phyloP scores from a whole-genome alignment of 202 grass and related monocot genomes.

The Hordeum pubiflorum region DNA sequence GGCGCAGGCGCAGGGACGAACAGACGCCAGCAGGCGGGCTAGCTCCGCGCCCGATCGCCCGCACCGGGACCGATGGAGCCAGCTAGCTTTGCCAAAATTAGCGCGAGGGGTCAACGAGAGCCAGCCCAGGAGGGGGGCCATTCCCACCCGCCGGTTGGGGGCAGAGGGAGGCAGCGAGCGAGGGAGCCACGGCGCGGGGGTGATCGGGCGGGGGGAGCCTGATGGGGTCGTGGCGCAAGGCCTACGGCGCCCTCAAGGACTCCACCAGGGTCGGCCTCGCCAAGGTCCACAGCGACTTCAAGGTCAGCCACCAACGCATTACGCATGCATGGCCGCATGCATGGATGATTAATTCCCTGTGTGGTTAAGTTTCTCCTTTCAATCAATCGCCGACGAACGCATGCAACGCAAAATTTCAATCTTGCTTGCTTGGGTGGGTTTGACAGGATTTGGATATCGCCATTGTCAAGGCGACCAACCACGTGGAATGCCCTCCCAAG shows the following conservation, averaged over 20 bases:
- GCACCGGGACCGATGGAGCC: neutral
- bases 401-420: too few relatives aligned
- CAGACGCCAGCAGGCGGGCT: neutral
- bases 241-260: constrained; percentile 94
- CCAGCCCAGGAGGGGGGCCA: neutral
- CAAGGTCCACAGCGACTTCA: constrained; percentile 94
- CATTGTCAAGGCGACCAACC: constrained; percentile 93
- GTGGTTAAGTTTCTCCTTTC: too few relatives aligned
- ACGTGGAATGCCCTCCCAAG: constrained; percentile 90
- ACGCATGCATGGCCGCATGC: neutral
- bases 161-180: neutral
- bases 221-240: constrained; percentile 79
- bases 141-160: neutral
- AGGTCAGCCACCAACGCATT: constrained; percentile 31
- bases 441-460: constrained; percentile 89
- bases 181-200: neutral
- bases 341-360: neutral
- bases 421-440: neutral
- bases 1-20: neutral
- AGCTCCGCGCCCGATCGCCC: neutral
- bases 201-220: constrained; percentile 12
- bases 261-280: constrained; percentile 85
- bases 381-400: neutral
- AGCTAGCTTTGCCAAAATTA: neutral
- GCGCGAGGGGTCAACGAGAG: neutral